Percentiles rank a stretch among this genome's conserved stretches.
These are phyloP conservation scores for Aciculoconidium aculeatum DNA, from an alignment of 805 yeast genomes.

Conservation along the genomic window DNA sequence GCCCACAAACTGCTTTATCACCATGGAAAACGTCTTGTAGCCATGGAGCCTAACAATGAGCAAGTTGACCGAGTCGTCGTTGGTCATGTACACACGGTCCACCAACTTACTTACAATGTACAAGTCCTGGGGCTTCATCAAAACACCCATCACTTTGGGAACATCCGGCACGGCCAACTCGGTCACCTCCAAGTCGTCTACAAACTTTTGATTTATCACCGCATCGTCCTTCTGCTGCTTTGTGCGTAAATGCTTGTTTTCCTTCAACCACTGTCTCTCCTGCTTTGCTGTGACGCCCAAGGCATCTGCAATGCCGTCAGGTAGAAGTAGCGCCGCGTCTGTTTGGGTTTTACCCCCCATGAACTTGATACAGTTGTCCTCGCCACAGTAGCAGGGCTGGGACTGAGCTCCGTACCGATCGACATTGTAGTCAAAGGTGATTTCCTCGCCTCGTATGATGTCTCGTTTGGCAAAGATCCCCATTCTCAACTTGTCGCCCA, in stretches of 20 bases:
- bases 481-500: slow-evolving; percentile 83
- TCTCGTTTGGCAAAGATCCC: slow-evolving; percentile 85
- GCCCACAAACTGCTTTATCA: slow-evolving; percentile 37
- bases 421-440: slow-evolving; percentile 89
- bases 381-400: slow-evolving; percentile 93
- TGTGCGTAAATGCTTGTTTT: slow-evolving; percentile 45
- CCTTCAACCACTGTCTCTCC: slow-evolving; percentile 68
- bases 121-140: slow-evolving; percentile 70
- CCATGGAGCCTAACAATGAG: slow-evolving; percentile 80
- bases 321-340: slow-evolving; percentile 77
- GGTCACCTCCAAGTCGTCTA: slow-evolving; percentile 48
- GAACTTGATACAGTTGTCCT: slow-evolving; percentile 83
- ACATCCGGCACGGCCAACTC: slow-evolving; percentile 55
- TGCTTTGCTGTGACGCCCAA: slow-evolving; percentile 65
- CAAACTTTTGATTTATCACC: slow-evolving; percentile 59
- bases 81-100: slow-evolving; percentile 55
- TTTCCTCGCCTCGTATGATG: slow-evolving; percentile 76
- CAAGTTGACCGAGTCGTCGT: slow-evolving; percentile 45
- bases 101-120: slow-evolving; percentile 61
- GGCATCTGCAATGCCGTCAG: slow-evolving; percentile 80
- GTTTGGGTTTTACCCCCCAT: slow-evolving; percentile 98
- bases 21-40: slow-evolving; percentile 65
- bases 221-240: slow-evolving; percentile 50
- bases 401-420: slow-evolving; percentile 94
- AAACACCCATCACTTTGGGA: slow-evolving; percentile 71